These are phyloP conservation scores for maize (Zea mays) DNA, from an alignment of 176 grass and related monocot genomes.

Conservation along the genomic window Zm-B73-REFERENCE-NAM-5.0 NC_050098.1:189480501-189481000, in stretches of 20 bases:
- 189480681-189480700: background rate
- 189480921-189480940: background rate
- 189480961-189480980: background rate
- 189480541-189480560: slow-evolving; percentile 37
- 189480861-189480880: background rate
- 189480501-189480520: slow-evolving; percentile 34
- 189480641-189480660: slow-evolving; percentile 10
- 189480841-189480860: background rate
- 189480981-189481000: background rate
- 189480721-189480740: background rate
- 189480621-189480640: background rate
- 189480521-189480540: slow-evolving; percentile 31
- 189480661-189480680: slow-evolving; percentile 1
- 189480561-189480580: slow-evolving; percentile 39
- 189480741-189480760: background rate
- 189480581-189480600: slow-evolving; percentile 29
- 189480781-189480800: background rate
- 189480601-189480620: background rate
- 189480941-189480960: background rate
- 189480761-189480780: background rate
- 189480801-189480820: background rate
- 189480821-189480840: background rate
- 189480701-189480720: slow-evolving; percentile 12
- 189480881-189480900: background rate
- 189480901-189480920: background rate